A percentile compares a stretch with the other conserved stretches of the same genome.
These are phyloP conservation scores for Puccinia sorghi DNA, from an alignment of 1,284 basidiomycete species.

Conservation along the genomic window DNA sequence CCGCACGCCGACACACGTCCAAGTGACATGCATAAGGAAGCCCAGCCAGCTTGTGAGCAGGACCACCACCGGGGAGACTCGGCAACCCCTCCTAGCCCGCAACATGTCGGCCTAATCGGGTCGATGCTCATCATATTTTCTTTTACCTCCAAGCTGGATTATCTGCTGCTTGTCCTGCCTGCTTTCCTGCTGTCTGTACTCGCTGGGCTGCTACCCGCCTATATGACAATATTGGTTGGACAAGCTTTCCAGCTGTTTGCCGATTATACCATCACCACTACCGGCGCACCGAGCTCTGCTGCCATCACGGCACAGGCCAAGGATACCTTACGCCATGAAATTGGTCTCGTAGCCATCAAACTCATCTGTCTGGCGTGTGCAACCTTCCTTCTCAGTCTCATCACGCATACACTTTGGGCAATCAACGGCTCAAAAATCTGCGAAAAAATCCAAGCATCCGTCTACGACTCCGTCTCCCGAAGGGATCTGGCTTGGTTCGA, in stretches of 20 bases:
- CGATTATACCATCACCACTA: constrained; percentile 62
- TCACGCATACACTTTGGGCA: constrained; percentile 80
- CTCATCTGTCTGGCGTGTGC: constrained; percentile 72
- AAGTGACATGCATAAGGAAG: background rate
- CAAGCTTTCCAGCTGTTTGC: constrained; percentile 79
- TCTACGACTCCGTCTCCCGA: constrained; percentile 70
- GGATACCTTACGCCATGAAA: constrained; percentile 63
- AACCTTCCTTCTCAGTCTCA: constrained; percentile 71
- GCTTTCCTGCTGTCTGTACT: constrained; percentile 70
- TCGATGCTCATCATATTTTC: constrained; percentile 54
- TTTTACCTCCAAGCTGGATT: constrained; percentile 52
- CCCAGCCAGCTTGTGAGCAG: background rate
- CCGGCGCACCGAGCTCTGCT: constrained; percentile 52
- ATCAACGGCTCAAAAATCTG: constrained; percentile 80
- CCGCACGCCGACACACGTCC: background rate
- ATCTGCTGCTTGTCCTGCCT: constrained; percentile 64
- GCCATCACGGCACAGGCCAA: constrained; percentile 54
- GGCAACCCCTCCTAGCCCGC: background rate
- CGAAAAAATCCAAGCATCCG: constrained; percentile 67
- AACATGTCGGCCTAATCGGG: constrained; percentile 8
- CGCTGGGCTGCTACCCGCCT: constrained; percentile 78
- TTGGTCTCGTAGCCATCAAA: constrained; percentile 68
- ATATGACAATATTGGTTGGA: constrained; percentile 89
- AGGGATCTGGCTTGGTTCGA: constrained; percentile 56
- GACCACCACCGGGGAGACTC: background rate